These are phyloP conservation scores for Ascochyta koolunga DNA, from an alignment of 2,329 filamentous ascomycete genomes.

Conservation along the genomic window DNA sequence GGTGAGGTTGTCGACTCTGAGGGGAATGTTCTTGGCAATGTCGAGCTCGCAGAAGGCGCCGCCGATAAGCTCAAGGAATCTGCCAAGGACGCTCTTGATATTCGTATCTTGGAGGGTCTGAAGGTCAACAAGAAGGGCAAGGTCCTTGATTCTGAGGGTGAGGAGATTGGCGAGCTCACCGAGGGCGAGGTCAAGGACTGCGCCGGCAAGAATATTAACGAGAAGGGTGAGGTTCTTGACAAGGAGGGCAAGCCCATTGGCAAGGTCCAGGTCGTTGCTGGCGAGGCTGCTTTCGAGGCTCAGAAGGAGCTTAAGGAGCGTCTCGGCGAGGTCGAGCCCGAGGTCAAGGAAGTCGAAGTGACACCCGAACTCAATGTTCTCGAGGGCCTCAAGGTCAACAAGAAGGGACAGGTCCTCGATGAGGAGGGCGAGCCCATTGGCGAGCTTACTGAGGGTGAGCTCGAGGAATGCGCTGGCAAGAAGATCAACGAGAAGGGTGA, in stretches of 20 bases:
- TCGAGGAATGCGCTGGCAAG: constrained; percentile 68
- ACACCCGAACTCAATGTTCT: constrained; percentile 55
- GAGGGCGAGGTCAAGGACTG: constrained; percentile 54
- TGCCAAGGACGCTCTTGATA: constrained; percentile 49
- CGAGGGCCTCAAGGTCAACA: constrained; percentile 63
- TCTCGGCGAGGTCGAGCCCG: constrained; percentile 54
- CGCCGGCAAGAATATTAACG: constrained; percentile 57
- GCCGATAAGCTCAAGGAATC: constrained; percentile 55
- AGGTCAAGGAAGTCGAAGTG: constrained; percentile 49
- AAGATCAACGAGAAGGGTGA: constrained; percentile 70
- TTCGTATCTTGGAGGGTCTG: constrained; percentile 58
- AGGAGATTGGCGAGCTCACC: constrained; percentile 57
- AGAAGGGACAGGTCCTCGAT: constrained; percentile 61
- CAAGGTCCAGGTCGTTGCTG: constrained; percentile 55
- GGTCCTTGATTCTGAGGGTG: constrained; percentile 58
- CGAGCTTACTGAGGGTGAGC: constrained; percentile 62
- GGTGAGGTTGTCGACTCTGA: constrained; percentile 58
- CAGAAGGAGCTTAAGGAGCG: constrained; percentile 54
- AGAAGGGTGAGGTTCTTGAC: constrained; percentile 58
- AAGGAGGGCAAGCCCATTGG: constrained; percentile 58
- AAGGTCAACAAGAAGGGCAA: constrained; percentile 65
- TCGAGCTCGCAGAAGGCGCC: constrained; percentile 57
- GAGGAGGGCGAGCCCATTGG: constrained; percentile 61
- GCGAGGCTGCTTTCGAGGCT: constrained; percentile 58
- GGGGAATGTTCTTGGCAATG: constrained; percentile 58